Evolutionary conservation across 129 eudicot species (phyloP).

Genomic region (Saposhnikovia divaricata): DNA sequence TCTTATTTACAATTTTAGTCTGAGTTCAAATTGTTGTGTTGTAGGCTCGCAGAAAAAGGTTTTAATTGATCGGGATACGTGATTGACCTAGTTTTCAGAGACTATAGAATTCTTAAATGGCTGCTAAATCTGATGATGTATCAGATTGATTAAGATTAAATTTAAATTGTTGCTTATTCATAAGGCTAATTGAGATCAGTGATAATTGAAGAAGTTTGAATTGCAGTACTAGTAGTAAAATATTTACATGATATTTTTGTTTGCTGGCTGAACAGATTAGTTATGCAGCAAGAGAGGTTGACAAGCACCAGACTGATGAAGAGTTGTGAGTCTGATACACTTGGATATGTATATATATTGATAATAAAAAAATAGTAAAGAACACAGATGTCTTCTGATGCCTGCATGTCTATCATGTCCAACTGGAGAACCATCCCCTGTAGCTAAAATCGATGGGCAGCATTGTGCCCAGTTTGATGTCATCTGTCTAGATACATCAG

Average conservation of each 20-base stretch:
- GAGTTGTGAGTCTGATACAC: conserved; percentile 11
- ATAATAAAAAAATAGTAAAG: conserved; percentile 5
- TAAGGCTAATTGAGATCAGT: not conserved
- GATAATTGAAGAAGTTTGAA: not conserved
- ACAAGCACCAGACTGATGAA: conserved; percentile 27
- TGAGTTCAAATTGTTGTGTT: not conserved
- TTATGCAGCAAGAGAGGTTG: conserved; percentile 33
- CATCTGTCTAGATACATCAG: not conserved
- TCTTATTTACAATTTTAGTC: not conserved
- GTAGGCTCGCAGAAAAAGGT: not conserved
- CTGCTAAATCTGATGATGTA: not conserved
- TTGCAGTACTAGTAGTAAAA: not conserved
- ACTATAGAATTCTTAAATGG: not conserved
- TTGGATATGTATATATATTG: conserved; percentile 18
- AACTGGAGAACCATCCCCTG: not conserved
- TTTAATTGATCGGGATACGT: not conserved
- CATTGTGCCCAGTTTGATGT: not conserved
- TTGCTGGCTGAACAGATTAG: conserved; percentile 34
- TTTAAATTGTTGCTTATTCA: not conserved
- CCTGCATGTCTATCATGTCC: not conserved
- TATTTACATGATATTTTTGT: not conserved
- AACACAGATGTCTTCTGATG: conserved; percentile 3
- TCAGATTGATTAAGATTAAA: not conserved
- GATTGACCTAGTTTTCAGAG: not conserved
- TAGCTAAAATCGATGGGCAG: not conserved